Evolutionary conservation across 345 rosid species (phyloP).

Genomic region (Pistacia atlantica): DNA sequence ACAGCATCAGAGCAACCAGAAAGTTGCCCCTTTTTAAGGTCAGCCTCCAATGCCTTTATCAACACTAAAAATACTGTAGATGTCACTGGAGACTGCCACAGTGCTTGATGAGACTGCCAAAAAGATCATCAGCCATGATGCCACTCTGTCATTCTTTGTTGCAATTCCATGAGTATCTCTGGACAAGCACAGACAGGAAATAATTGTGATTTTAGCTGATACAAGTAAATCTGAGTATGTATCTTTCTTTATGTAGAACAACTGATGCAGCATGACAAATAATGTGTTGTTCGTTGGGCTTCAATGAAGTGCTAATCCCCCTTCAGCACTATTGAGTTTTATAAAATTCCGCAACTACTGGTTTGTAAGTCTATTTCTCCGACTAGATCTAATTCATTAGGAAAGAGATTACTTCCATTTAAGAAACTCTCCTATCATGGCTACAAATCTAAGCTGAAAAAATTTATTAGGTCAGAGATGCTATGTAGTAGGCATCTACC

Average conservation of each 20-base stretch:
- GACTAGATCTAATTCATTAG: neutral
- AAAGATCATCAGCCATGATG: constrained; percentile 60
- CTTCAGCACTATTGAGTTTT: too few species aligned
- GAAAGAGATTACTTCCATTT: neutral
- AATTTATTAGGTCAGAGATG: neutral
- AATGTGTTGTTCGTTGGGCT: too few species aligned
- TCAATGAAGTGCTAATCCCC: too few species aligned
- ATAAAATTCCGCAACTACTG: neutral
- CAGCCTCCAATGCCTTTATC: constrained; percentile 30
- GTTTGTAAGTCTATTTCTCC: neutral
- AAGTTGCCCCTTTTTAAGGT: constrained; percentile 6
- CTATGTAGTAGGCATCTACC: neutral
- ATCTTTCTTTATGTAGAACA: neutral
- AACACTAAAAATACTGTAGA: constrained; percentile 38
- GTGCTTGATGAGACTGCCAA: constrained; percentile 58
- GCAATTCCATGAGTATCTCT: constrained; percentile 60
- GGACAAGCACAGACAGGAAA: constrained; percentile 12
- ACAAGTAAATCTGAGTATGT: neutral
- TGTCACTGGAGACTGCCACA: constrained; percentile 60
- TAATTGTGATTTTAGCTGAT: neutral
- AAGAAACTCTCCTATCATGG: neutral
- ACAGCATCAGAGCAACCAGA: neutral
- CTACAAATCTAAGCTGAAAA: neutral
- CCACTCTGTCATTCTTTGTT: constrained; percentile 48
- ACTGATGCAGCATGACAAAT: neutral